Evolutionary conservation across 495 filamentous ascomycete genomes (phyloP).

Genomic region (Penicillium odoratum): DNA sequence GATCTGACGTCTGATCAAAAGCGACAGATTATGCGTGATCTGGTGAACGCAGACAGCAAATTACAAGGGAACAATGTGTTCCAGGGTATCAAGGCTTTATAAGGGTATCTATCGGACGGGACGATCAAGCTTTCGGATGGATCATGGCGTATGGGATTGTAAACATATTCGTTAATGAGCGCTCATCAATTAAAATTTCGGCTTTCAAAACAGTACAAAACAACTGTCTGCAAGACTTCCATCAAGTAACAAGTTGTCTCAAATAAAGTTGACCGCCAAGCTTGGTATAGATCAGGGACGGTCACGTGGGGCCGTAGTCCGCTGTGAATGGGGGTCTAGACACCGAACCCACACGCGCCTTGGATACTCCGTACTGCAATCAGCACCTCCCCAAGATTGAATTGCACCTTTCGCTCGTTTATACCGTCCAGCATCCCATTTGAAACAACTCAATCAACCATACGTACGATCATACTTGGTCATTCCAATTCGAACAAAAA

Average conservation of each 20-base stretch:
- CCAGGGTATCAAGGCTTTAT: conserved; percentile 80
- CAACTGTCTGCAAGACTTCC: neutral
- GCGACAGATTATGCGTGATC: conserved; percentile 72
- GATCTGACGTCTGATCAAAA: conserved; percentile 73
- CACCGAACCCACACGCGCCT: conserved; percentile 13
- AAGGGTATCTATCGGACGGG: conserved; percentile 7
- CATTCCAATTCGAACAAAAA: neutral
- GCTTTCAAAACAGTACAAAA: neutral
- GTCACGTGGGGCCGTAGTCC: conserved; percentile 22
- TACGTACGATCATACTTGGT: too few species aligned
- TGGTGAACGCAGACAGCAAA: conserved; percentile 69
- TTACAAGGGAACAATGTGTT: conserved; percentile 87
- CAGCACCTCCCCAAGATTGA: neutral
- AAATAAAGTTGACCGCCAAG: conserved; percentile 1
- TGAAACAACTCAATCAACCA: neutral
- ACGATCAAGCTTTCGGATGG: conserved; percentile 5
- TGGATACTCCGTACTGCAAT: neutral
- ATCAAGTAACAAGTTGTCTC: neutral
- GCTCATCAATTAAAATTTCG: conserved; percentile 4
- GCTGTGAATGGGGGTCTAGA: conserved; percentile 19
- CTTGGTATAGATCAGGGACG: conserved; percentile 10
- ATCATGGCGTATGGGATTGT: conserved; percentile 18
- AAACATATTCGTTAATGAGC: conserved; percentile 1
- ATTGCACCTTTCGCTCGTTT: conserved; percentile 1
- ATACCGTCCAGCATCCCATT: neutral